Evolutionary conservation across 2,329 filamentous ascomycete species (phyloP).

Genomic region (Orbilia oligospora): DNA sequence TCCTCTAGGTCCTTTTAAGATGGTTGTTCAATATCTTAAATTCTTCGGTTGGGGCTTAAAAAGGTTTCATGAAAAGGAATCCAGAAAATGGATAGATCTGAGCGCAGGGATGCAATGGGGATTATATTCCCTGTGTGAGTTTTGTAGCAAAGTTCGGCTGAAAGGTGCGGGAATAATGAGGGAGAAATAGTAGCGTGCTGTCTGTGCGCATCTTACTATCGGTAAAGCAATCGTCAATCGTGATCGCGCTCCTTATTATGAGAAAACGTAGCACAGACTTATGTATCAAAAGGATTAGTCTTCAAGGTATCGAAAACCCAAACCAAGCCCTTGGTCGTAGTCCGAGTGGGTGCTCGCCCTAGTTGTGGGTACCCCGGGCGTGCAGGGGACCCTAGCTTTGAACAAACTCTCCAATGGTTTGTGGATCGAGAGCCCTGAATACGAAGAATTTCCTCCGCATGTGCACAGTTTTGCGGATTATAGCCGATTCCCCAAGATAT

Average conservation of each 20-base stretch:
- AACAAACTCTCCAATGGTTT: background rate
- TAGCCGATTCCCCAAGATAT: background rate
- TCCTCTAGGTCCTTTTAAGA: background rate
- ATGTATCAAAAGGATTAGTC: too few relatives aligned
- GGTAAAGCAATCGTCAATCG: background rate
- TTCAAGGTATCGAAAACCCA: background rate
- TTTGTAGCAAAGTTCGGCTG: background rate
- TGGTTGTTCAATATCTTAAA: background rate
- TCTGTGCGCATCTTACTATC: background rate
- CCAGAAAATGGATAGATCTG: background rate
- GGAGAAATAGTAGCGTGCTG: background rate
- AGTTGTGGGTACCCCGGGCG: too few relatives aligned
- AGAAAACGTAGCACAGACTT: background rate
- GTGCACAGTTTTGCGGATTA: background rate
- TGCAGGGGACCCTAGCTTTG: background rate
- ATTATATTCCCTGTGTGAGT: constrained; percentile 1
- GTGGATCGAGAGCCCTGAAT: background rate
- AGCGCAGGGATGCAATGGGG: background rate
- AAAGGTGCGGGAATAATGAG: background rate
- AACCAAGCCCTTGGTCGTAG: background rate
- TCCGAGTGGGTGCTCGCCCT: too few relatives aligned
- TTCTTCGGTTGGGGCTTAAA: background rate
- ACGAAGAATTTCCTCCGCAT: too few relatives aligned
- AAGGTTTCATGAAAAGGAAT: background rate
- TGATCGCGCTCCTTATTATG: background rate